Evolutionary conservation across 768 basidiomycete genomes (phyloP), one percentile per base, ranked within the genome.

Genomic region (Suillus alpinus): DNA sequence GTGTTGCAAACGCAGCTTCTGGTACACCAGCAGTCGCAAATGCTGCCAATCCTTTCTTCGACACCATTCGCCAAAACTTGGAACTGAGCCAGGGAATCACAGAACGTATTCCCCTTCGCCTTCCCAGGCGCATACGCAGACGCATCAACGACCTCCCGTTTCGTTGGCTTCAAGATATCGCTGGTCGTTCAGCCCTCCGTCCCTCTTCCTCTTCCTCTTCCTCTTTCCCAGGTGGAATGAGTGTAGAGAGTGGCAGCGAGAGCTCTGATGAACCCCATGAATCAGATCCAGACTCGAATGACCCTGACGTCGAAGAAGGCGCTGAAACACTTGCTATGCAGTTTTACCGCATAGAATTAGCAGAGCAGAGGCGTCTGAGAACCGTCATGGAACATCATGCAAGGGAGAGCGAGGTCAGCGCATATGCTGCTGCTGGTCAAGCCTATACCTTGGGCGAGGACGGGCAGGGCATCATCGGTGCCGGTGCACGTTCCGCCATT

Each of bases 371-470:
- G 59, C 79, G 96, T 13, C 76, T 98, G 39, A 91, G 93, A 77
- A 88, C 89, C 5, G 86, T 97, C 39, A 94, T 98, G 93, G 87
- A 93, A 58, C 91, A 93, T 72, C 96, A 97, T 71, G 83, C 87
- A 2, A 81, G 78, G 66, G 91, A 93, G 70, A 79, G 78, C 44
- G 74, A 73, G 31, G 60, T 66, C 29, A 41, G 65, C 3, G 55
- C 9, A 0, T 55, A 55, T 9, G 16, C 26, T 36, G 36, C 56
- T n/a, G 61, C 59, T 6, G 36, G 47, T 14, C 68, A 57, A 46
- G 41, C 64, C 18, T 63, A 58, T 44, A 63, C 51, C 12, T 10
- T 55, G 31, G 31, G 59, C 26, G 59, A 60, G 14, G 37, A 39
- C 40, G 47, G 51, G 6, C 9, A 55, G 37, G 23, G 16, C 20